These are phyloP conservation scores for Aspergillus ibericus DNA, from an alignment of 2,329 filamentous ascomycete species.

Conservation along the genomic window DNA sequence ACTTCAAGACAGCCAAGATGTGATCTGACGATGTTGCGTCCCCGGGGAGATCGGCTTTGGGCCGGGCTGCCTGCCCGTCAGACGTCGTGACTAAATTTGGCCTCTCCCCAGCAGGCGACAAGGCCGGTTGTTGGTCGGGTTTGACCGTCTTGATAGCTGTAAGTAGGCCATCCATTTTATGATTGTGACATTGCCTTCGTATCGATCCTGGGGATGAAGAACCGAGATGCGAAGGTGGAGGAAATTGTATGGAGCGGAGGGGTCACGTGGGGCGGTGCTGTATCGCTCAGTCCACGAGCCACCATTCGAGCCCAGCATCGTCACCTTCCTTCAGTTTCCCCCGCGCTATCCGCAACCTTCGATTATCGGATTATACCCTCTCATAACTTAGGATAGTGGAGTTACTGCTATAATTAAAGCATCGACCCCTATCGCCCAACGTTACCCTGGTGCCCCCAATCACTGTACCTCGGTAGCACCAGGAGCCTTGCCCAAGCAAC, in stretches of 20 bases:
- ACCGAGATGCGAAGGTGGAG: constrained; percentile 12
- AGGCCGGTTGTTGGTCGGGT: constrained; percentile 18
- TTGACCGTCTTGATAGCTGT: constrained; percentile 42
- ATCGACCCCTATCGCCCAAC: too few species aligned
- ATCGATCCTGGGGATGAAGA: constrained; percentile 7
- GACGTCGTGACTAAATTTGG: background rate
- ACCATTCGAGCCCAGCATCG: constrained; percentile 1
- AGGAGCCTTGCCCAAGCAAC: background rate
- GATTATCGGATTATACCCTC: background rate
- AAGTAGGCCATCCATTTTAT: constrained; percentile 41
- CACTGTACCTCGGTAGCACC: background rate
- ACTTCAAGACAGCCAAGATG: constrained; percentile 41
- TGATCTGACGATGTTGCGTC: constrained; percentile 29
- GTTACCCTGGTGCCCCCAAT: background rate
- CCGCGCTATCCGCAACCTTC: background rate
- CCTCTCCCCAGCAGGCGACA: constrained; percentile 20
- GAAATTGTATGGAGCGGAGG: constrained; percentile 22
- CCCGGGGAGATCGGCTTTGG: constrained; percentile 15
- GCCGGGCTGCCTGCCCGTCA: constrained; percentile 12
- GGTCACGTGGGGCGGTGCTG: constrained; percentile 29
- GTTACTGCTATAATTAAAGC: background rate
- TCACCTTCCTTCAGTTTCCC: background rate
- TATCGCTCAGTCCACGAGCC: constrained; percentile 15
- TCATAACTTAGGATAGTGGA: background rate
- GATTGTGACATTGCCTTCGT: constrained; percentile 5